Evolutionary conservation across 179 eudicot genomes (phyloP).

Genomic region (Silene noctiflora): DNA sequence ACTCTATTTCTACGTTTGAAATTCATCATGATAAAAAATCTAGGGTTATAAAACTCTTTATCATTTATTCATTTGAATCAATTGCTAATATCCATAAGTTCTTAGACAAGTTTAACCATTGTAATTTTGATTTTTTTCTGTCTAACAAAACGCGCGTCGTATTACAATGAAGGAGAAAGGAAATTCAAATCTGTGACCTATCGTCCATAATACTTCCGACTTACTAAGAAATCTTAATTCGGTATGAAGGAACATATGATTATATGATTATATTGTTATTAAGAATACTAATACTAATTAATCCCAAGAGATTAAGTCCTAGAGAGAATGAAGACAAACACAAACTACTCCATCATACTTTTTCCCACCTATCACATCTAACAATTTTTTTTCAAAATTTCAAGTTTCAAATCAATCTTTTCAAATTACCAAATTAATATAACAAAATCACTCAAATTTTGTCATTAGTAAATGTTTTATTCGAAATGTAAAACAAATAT

Average conservation of each 20-base stretch:
- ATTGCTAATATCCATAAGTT: too few relatives aligned
- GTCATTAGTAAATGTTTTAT: conserved; percentile 32
- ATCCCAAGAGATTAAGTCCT: conserved; percentile 24
- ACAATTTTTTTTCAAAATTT: conserved; percentile 7
- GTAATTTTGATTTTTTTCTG: too few relatives aligned
- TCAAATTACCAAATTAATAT: background rate
- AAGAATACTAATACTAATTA: conserved; percentile 3
- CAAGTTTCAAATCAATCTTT: conserved; percentile 15
- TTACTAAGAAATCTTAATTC: too few relatives aligned
- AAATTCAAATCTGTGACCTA: too few relatives aligned
- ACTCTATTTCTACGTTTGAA: too few relatives aligned
- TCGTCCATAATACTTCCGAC: too few relatives aligned
- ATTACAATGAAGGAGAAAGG: too few relatives aligned
- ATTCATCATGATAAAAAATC: too few relatives aligned
- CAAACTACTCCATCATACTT: conserved; percentile 26
- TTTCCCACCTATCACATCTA: conserved; percentile 23
- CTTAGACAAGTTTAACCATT: too few relatives aligned
- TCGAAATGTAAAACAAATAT: conserved; percentile 15
- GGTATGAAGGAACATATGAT: background rate
- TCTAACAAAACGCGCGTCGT: too few relatives aligned
- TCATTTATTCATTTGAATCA: too few relatives aligned
- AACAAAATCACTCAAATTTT: conserved; percentile 17
- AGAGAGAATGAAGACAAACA: conserved; percentile 35
- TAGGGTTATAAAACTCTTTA: too few relatives aligned
- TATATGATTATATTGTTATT: background rate